Evolutionary conservation across 176 grass and related monocot species (phyloP).

Genomic region (Aegilops umbellulata): DNA sequence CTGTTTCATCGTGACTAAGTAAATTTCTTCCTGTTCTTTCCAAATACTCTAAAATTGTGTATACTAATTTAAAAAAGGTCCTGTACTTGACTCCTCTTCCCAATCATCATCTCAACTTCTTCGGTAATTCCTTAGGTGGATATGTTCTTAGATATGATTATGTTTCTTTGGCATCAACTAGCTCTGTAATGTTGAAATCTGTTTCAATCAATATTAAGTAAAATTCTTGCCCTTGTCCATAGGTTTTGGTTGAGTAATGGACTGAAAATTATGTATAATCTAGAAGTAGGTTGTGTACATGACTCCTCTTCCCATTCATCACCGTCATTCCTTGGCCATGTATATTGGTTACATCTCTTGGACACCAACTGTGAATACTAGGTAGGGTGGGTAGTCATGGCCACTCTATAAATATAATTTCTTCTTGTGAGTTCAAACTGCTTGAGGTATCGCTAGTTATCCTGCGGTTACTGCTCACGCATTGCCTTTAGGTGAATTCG

Average conservation of each 20-base stretch:
- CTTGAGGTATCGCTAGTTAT: neutral
- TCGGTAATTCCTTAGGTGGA: neutral
- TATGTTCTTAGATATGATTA: neutral
- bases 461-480: neutral
- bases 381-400: neutral
- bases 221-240: neutral
- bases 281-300: neutral
- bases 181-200: neutral
- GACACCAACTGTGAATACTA: slow-evolving; percentile 12
- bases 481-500: neutral
- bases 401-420: neutral
- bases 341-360: neutral
- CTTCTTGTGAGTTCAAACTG: too few species aligned
- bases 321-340: neutral
- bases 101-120: neutral
- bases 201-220: neutral
- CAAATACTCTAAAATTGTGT: neutral
- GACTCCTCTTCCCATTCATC: neutral
- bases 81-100: neutral
- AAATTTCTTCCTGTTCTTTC: neutral
- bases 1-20: neutral
- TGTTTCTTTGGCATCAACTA: neutral
- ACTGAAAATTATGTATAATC: neutral
- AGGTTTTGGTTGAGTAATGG: neutral
- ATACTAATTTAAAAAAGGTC: neutral